These are phyloP conservation scores for Ceratocystis smalleyi DNA, from an alignment of 2,329 filamentous ascomycete species.

Conservation along the genomic window DNA sequence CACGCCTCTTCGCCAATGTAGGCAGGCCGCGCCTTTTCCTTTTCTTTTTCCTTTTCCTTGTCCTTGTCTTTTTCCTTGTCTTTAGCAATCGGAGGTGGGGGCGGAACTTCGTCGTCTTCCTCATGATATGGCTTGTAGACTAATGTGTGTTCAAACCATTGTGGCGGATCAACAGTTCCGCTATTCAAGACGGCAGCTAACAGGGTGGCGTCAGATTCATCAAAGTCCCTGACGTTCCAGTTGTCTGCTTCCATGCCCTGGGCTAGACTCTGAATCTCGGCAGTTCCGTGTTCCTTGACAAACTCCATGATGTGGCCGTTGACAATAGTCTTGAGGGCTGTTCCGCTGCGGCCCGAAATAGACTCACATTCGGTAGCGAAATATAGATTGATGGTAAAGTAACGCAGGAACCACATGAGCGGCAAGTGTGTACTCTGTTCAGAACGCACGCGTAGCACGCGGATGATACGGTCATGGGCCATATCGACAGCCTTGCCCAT, in stretches of 20 bases:
- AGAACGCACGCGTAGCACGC: conserved; percentile 59
- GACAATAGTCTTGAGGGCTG: conserved; percentile 60
- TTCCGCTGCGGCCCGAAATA: conserved; percentile 63
- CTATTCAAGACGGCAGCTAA: conserved; percentile 51
- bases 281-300: conserved; percentile 53
- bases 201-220: conserved; percentile 41
- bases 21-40: conserved; percentile 54
- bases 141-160: conserved; percentile 47
- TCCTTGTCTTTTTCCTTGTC: conserved; percentile 35
- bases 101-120: conserved; percentile 23
- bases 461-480: conserved; percentile 60
- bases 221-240: conserved; percentile 66
- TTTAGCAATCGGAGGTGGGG: conserved; percentile 30
- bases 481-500: conserved; percentile 68
- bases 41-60: conserved; percentile 45
- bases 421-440: conserved; percentile 57
- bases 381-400: conserved; percentile 66
- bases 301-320: conserved; percentile 73
- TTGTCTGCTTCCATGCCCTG: conserved; percentile 65
- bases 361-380: conserved; percentile 80
- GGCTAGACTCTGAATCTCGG: conserved; percentile 58
- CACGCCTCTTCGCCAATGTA: conserved; percentile 73
- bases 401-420: conserved; percentile 57
- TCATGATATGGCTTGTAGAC: conserved; percentile 38
- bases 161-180: conserved; percentile 53